Evolutionary conservation across 1,284 basidiomycete species (phyloP).

Genomic region (Ceratobasidium theobromae): DNA sequence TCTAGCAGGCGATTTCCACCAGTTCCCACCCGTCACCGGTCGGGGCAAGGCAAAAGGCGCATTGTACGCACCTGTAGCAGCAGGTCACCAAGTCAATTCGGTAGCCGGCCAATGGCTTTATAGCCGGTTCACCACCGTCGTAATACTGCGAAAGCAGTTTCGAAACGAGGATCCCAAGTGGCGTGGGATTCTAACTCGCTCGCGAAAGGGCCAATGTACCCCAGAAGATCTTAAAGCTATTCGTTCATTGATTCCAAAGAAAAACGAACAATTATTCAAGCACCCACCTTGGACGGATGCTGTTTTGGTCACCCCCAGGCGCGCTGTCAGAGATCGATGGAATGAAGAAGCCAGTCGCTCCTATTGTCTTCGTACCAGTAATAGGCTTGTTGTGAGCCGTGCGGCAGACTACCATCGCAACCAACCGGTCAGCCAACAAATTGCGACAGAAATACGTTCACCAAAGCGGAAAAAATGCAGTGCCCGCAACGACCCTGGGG

Average conservation of each 20-base stretch:
- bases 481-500: background rate
- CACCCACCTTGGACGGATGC: conserved; percentile 42
- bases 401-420: conserved; percentile 33
- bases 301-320: conserved; percentile 44
- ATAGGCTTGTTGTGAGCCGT: too few relatives aligned
- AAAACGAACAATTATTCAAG: too few relatives aligned
- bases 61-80: conserved; percentile 26
- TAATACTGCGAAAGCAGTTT: conserved; percentile 46
- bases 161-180: conserved; percentile 43
- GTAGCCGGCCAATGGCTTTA: conserved; percentile 43
- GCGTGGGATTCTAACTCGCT: conserved; percentile 43
- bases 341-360: conserved; percentile 40
- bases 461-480: background rate
- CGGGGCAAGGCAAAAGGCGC: background rate
- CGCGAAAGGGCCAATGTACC: conserved; percentile 41
- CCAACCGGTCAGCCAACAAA: conserved; percentile 31
- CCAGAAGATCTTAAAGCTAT: conserved; percentile 42
- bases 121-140: conserved; percentile 45
- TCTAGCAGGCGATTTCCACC: conserved; percentile 36
- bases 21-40: conserved; percentile 33
- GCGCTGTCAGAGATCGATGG: conserved; percentile 44
- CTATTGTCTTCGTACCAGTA: conserved; percentile 34
- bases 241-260: too few relatives aligned
- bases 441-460: background rate
- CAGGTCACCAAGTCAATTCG: background rate